These are phyloP conservation scores for Pyrenophora teres DNA, from an alignment of 2,329 filamentous ascomycete species.

Conservation along the genomic window DNA sequence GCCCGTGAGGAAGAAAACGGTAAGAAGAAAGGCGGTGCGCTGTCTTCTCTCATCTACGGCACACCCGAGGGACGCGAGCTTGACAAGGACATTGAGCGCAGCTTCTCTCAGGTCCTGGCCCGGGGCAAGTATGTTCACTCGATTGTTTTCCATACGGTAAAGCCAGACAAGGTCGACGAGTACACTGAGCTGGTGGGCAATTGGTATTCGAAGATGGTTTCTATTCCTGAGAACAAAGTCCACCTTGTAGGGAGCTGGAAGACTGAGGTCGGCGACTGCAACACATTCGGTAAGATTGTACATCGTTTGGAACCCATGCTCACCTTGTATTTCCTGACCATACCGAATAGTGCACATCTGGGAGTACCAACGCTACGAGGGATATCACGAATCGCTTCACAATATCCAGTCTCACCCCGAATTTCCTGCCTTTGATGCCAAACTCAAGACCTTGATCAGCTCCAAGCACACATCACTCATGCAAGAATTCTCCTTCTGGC, in stretches of 20 bases:
- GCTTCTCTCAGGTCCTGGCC: conserved; percentile 92
- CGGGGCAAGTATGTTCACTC: conserved; percentile 98
- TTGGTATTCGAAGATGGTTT: conserved; percentile 92
- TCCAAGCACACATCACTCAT: conserved; percentile 89
- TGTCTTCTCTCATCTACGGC: conserved; percentile 92
- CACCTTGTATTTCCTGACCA: conserved; percentile 9
- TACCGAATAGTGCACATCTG: conserved; percentile 85
- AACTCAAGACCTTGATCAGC: conserved; percentile 83
- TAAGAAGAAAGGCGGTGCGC: conserved; percentile 67
- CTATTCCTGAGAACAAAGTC: conserved; percentile 85
- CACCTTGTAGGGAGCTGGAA: conserved; percentile 97
- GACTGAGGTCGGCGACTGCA: conserved; percentile 94
- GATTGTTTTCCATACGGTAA: conserved; percentile 94
- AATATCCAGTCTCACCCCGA: conserved; percentile 82
- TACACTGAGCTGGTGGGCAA: conserved; percentile 86
- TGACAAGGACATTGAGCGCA: conserved; percentile 93
- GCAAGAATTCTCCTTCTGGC: conserved; percentile 99
- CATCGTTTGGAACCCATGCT: not conserved
- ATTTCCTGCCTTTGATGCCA: conserved; percentile 79
- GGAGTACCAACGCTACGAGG: conserved; percentile 97
- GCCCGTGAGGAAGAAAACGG: conserved; percentile 64
- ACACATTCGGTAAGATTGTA: conserved; percentile 79
- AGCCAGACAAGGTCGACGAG: conserved; percentile 93
- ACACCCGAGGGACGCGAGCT: conserved; percentile 93
- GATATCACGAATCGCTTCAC: conserved; percentile 91